A percentile compares a stretch with the other conserved stretches of the same genome.
These are phyloP conservation scores for Choanephora cucurbitarum DNA, from an alignment of 371 early-diverging fungal species.

Conservation along the genomic window DNA sequence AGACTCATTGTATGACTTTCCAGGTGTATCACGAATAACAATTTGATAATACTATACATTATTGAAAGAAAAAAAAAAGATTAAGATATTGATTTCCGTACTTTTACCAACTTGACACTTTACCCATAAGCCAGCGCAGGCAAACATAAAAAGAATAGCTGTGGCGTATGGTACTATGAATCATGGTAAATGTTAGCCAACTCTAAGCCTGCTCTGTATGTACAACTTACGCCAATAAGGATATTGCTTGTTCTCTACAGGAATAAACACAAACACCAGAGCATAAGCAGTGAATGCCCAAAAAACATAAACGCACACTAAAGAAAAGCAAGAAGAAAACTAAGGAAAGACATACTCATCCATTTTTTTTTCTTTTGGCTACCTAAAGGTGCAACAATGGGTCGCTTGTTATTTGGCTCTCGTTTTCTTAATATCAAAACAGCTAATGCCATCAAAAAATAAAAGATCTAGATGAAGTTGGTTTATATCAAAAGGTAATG, in stretches of 20 bases:
- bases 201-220: neutral
- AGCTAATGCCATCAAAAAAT: constrained; percentile 34
- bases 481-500: too few relatives aligned
- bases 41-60: constrained; percentile 40
- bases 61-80: neutral
- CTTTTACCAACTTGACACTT: neutral
- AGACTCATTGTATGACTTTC: constrained; percentile 42
- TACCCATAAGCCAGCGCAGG: constrained; percentile 43
- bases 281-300: constrained; percentile 35
- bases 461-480: constrained; percentile 44
- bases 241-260: constrained; percentile 39
- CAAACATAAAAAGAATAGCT: constrained; percentile 34
- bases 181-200: neutral
- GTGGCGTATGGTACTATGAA: constrained; percentile 40
- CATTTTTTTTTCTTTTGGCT: neutral
- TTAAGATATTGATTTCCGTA: neutral
- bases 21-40: constrained; percentile 35
- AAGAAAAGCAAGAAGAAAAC: neutral
- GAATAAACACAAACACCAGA: constrained; percentile 47
- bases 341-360: neutral
- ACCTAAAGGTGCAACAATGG: constrained; percentile 38
- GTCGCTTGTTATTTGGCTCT: constrained; percentile 37
- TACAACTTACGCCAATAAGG: constrained; percentile 45
- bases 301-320: constrained; percentile 33
- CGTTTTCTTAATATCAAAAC: constrained; percentile 38